Conservation (phyloP, 2,329 filamentous ascomycete species). For the Colletotrichum somersetense region DNA sequence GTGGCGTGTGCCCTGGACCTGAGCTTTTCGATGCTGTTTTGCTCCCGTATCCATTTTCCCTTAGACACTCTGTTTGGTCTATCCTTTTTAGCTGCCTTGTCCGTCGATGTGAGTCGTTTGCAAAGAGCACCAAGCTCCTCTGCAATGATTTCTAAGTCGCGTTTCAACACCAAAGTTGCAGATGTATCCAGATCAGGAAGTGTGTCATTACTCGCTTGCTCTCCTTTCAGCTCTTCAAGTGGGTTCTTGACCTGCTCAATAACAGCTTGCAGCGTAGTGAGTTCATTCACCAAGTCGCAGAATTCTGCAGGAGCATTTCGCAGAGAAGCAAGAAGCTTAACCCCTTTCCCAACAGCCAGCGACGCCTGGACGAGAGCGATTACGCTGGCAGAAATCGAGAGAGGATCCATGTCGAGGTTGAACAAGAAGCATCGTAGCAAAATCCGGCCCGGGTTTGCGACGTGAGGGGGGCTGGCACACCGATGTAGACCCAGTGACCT, state of each 20-base stretch:
- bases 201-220: neutral
- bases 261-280: neutral
- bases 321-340: slow-evolving; percentile 13
- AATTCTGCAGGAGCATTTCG: slow-evolving; percentile 25
- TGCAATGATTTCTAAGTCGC: slow-evolving; percentile 2
- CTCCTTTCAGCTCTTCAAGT: neutral
- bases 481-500: neutral
- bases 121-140: slow-evolving; percentile 14
- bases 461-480: neutral
- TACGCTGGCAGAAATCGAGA: slow-evolving; percentile 19
- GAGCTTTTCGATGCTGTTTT: slow-evolving; percentile 11
- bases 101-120: neutral
- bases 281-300: slow-evolving; percentile 19
- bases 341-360: slow-evolving; percentile 7
- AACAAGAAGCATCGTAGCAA: neutral
- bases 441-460: neutral
- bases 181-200: neutral
- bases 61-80: slow-evolving; percentile 14
- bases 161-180: slow-evolving; percentile 1
- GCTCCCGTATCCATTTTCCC: slow-evolving; percentile 13
- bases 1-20: slow-evolving; percentile 4
- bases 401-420: slow-evolving; percentile 9
- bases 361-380: slow-evolving; percentile 20
- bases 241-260: slow-evolving; percentile 15
- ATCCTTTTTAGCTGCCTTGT: neutral